A percentile compares a stretch with the other conserved stretches of the same genome.
Evolutionary conservation across 2,329 filamentous ascomycete species (phyloP).

Genomic region (Xylariaceae sp.): DNA sequence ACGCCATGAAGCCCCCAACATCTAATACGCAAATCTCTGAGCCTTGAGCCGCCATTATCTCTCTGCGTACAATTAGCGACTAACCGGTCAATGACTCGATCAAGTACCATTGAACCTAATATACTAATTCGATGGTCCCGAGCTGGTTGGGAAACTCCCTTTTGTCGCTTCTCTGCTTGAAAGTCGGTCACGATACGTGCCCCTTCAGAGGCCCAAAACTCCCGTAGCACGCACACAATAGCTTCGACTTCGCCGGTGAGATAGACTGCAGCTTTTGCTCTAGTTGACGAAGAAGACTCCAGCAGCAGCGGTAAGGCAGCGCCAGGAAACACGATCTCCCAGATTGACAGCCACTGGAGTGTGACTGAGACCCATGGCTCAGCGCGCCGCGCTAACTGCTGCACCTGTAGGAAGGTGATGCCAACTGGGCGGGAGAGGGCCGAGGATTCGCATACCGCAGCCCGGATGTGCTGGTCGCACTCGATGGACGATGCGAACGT

Average conservation of each 20-base stretch:
- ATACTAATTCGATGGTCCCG: not conserved
- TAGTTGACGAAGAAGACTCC: not conserved
- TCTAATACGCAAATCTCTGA: too few relatives aligned
- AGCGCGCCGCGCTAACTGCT: conserved; percentile 10
- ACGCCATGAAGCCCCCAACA: too few relatives aligned
- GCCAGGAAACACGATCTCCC: conserved; percentile 19
- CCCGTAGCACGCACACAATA: conserved; percentile 10
- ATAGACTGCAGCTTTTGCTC: not conserved
- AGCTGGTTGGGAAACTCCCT: not conserved
- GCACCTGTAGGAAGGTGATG: conserved; percentile 16
- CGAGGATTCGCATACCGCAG: conserved; percentile 5
- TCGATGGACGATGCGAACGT: conserved; percentile 4
- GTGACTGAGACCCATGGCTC: conserved; percentile 7
- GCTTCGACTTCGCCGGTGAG: conserved; percentile 4
- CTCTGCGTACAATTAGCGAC: not conserved
- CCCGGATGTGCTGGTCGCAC: conserved; percentile 15
- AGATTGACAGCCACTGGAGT: conserved; percentile 18
- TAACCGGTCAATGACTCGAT: not conserved
- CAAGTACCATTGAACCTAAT: not conserved
- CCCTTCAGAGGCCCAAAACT: conserved; percentile 17
- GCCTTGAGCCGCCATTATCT: not conserved
- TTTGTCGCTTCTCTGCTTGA: conserved; percentile 2
- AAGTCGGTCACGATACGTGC: conserved; percentile 8
- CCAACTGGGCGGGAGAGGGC: conserved; percentile 9
- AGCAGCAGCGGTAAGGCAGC: conserved; percentile 1